Conservation (phyloP, 352 stramenopile species). For the Pythium guiyangense region DNA sequence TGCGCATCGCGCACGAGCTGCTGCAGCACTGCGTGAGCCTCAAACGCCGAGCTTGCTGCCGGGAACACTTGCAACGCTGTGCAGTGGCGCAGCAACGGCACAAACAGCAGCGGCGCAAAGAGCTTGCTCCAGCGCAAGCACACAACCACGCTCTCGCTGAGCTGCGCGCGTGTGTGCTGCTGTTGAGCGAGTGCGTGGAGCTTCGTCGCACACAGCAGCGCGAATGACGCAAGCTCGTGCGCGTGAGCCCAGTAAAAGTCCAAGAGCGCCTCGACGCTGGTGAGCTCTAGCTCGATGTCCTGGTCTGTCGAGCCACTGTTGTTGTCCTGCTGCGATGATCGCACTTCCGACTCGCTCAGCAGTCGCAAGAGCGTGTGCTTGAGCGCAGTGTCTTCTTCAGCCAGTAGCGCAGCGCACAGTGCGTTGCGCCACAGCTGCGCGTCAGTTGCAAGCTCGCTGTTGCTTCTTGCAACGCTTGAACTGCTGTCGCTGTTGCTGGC, state of each 20-base stretch:
- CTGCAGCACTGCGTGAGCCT: neutral
- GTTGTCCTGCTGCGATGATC: neutral
- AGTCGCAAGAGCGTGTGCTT: conserved; percentile 21
- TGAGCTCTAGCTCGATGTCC: neutral
- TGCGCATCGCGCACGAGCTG: neutral
- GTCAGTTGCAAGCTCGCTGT: neutral
- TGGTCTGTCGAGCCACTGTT: neutral
- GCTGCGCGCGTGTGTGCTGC: conserved; percentile 6
- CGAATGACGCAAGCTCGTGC: conserved; percentile 23
- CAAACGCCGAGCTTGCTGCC: neutral
- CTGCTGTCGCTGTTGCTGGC: neutral
- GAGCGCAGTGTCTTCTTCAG: conserved; percentile 23
- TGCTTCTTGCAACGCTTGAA: neutral
- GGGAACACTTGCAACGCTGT: conserved; percentile 23
- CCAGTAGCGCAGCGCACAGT: conserved; percentile 24
- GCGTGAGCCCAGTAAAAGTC: conserved; percentile 38
- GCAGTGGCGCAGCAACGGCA: conserved; percentile 25
- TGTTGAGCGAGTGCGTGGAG: conserved; percentile 21
- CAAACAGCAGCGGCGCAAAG: conserved; percentile 40
- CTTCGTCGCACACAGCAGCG: conserved; percentile 41
- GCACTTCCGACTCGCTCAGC: conserved; percentile 16
- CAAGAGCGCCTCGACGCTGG: conserved; percentile 26
- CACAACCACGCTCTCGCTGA: conserved; percentile 20
- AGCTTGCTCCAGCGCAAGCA: conserved; percentile 35
- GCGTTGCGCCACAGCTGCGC: conserved; percentile 27